Evolutionary conservation across 306 rosid genomes (phyloP), one percentile per base, ranked within the genome.

Genomic region (Purshia tridentata): DNA sequence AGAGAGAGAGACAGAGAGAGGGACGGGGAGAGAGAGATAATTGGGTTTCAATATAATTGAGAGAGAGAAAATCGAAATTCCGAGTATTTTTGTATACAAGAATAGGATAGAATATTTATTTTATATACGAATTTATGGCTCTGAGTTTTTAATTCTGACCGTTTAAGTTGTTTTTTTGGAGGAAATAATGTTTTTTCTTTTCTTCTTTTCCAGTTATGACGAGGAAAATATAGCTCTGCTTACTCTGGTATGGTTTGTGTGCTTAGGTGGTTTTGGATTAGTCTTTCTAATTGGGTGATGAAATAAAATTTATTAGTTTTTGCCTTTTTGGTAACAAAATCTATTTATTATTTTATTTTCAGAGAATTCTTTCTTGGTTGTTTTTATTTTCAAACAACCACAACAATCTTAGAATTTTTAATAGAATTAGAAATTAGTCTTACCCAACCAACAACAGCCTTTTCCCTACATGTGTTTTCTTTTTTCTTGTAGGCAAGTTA

Each of bases 1-100:
- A 53, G 53, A 67, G 50, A 72, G 37, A 60, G 77, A 79, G 83
- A 81, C 81, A 83, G 81, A 72, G 61, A 52, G 39, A 69, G 20
- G 15, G 41, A 69, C 44, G 66, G 48, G 57, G 12, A 62, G 79
- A 67, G 80, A 80, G 74, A 81, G 55, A 78, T 2, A 74, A 76
- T 48, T 70, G 68, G 58, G 45, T 63, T 39, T 55, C 52, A 20
- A 59, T 69, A 70, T 6, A 50, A 67, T 72, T 62, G 78, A 49
- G 61, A 69, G 45, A 76, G 83, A 69, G 77, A 61, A 6, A 61
- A 86, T 66, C 23, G 82, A 65, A 69, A 71, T 58, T 70, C 54
- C 62, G 49, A 41, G 53, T 42, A 19, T 22, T 29, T 70, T 57
- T 46, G 48, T 20, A 70, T 13, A 8, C 50, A 48, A 63, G 55